These are phyloP conservation scores for Wallacemonas sp. DNA, from an alignment of 208 protist genomes.

Conservation along the genomic window DNA sequence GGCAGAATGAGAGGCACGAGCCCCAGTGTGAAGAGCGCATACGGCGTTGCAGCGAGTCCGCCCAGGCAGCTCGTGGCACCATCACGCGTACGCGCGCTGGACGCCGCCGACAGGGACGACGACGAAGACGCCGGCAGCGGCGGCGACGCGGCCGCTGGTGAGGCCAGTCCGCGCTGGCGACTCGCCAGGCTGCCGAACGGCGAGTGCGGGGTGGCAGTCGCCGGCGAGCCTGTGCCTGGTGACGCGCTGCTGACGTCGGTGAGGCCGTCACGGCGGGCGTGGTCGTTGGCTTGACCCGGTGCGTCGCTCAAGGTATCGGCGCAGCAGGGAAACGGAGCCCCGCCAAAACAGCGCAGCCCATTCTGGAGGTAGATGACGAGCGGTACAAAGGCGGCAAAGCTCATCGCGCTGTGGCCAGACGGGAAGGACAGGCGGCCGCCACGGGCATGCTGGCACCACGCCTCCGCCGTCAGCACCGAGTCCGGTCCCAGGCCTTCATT, in stretches of 20 bases:
- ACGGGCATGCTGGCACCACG: constrained; percentile 32
- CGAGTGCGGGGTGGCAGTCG: neutral
- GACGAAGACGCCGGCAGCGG: neutral
- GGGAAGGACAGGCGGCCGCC: constrained; percentile 48
- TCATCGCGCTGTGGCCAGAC: constrained; percentile 43
- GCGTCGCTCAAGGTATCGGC: neutral
- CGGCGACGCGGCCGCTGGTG: neutral
- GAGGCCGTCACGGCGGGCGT: neutral
- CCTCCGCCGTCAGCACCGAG: neutral
- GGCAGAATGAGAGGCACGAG: constrained; percentile 40
- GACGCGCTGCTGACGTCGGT: neutral
- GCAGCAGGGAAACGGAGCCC: constrained; percentile 2
- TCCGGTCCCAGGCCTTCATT: constrained; percentile 14
- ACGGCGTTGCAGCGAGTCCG: neutral
- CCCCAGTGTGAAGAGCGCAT: constrained; percentile 9
- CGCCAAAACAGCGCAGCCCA: constrained; percentile 19
- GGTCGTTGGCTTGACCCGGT: neutral
- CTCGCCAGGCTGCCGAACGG: neutral
- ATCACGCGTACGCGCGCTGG: neutral
- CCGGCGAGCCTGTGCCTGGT: neutral
- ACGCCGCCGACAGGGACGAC: neutral
- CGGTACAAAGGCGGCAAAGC: constrained; percentile 41
- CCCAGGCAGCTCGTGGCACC: neutral
- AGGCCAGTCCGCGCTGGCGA: neutral
- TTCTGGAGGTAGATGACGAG: constrained; percentile 35